Evolutionary conservation across 441 rosid species (phyloP).

Genomic region (Syzygium syzygioides): DNA sequence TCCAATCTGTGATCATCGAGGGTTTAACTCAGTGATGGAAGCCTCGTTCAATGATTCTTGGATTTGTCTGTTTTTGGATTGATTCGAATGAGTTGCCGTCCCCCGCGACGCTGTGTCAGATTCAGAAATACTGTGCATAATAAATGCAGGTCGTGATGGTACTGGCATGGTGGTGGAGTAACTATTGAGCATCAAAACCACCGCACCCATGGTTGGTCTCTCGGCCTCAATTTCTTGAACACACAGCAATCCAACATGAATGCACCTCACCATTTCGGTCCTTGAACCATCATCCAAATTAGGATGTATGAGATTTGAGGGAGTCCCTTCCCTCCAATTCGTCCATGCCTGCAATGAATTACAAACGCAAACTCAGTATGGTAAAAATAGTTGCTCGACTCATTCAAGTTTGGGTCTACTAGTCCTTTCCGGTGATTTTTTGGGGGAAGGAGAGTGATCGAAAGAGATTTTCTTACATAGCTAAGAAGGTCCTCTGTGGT

Average conservation of each 20-base stretch:
- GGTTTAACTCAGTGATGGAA: not conserved
- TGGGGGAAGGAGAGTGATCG: not conserved
- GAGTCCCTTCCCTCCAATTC: not conserved
- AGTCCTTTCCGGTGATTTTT: not conserved
- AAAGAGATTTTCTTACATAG: not conserved
- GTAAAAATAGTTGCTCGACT: not conserved
- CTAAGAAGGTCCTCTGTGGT: not conserved
- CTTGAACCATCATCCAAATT: not conserved
- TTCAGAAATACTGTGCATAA: not conserved
- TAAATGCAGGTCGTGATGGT: not conserved
- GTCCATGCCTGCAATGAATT: not conserved
- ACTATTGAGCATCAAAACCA: not conserved
- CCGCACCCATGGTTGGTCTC: not conserved
- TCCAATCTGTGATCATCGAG: not conserved
- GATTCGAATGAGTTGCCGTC: no score
- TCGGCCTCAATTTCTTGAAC: not conserved
- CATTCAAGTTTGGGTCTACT: fast-evolving
- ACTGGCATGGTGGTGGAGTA: not conserved
- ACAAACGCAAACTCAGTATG: not conserved
- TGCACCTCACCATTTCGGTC: not conserved
- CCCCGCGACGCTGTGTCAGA: not conserved
- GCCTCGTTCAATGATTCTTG: not conserved
- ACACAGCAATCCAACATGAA: not conserved
- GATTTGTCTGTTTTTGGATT: not conserved
- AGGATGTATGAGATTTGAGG: not conserved